Percentiles rank a stretch among this genome's conserved stretches.
Conservation (phyloP, 164 flowering plant genomes). For the Magnolia kwangsiensis region DNA sequence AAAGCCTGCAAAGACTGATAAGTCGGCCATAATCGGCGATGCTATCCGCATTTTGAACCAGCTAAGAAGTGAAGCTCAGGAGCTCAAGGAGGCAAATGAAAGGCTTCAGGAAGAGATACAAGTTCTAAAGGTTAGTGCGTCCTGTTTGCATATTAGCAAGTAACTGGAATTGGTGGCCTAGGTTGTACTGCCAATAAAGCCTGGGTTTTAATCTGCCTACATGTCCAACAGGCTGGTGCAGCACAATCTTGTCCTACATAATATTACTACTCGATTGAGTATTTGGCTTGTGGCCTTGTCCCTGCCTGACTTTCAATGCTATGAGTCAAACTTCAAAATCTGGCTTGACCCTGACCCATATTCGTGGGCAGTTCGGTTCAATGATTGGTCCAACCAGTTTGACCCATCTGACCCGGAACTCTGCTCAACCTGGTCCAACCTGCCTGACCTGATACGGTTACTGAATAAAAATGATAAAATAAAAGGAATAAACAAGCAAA, state of each 20-base stretch:
- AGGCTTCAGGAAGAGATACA: conserved; percentile 44
- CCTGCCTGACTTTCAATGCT: neutral
- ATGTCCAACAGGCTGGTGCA: too few species aligned
- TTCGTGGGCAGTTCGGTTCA: too few species aligned
- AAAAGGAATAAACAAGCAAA: too few species aligned
- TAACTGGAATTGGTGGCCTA: neutral
- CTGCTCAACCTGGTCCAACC: too few species aligned
- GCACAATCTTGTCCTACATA: too few species aligned
- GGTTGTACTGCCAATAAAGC: neutral
- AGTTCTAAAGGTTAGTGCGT: conserved; percentile 36
- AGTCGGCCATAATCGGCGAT: conserved; percentile 44
- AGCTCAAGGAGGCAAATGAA: conserved; percentile 49
- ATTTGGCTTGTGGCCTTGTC: neutral
- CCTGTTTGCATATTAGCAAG: neutral
- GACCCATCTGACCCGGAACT: too few species aligned
- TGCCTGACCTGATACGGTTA: too few species aligned
- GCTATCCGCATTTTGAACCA: conserved; percentile 47
- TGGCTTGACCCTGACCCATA: too few species aligned
- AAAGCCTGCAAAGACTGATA: conserved; percentile 43
- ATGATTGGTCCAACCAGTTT: too few species aligned
- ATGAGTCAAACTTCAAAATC: too few species aligned
- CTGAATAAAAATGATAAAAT: too few species aligned
- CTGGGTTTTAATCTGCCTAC: neutral
- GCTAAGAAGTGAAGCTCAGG: conserved; percentile 42
- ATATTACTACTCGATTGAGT: neutral